Evolutionary conservation across 176 grass and related monocot species (phyloP), one percentile per base, ranked within the genome.

Genomic region (Aegilops longissima): DNA sequence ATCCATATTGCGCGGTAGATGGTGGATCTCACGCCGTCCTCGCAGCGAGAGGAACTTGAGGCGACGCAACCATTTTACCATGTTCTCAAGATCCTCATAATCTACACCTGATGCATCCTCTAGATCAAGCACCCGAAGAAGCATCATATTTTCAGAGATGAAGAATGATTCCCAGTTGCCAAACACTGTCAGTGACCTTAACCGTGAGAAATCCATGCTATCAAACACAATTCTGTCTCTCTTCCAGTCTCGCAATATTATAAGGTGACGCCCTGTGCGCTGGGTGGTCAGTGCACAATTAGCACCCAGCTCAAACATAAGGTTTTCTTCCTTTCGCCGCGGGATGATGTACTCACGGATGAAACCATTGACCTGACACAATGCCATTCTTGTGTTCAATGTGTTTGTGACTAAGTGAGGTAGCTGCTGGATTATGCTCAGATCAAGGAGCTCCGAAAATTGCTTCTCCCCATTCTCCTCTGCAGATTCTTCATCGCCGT

Each of bases 41-140:
- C 70, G 77, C 0, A 88, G 10, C 1, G 77, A 87, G 13, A 92
- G 58, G 8, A 59, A 83, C 81, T 88, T 88, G 34, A 51, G 47
- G 47, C 47, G 47, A 16, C 13, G 47, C 47, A 51, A 4, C 13
- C 47, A 51, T 51, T 51, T 51, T 51, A 51, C 12, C 16, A 51
- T 51, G 13, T 51, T 51, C 1, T 16, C 13, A 51, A 51, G 47
- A 51, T 51, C 47, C 1, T 51, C 47, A 16, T 51, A 51, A 4
- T 51, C 47, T 51, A 51, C 1, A 51, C 47, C 47, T 16, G 47
- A 51, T 51, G 47, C 47, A 16, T 51, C 47, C 47, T 51, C 47
- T 16, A 51, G 14, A 59, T 92, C 86, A 25, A 92, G 9, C 51
- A 92, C 86, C 34, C 86, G 58, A 4, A 92, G 51, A 11, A 83